Evolutionary conservation across 2,329 filamentous ascomycete genomes (phyloP), one percentile per base, ranked within the genome.

Genomic region (Colletotrichum agaves): DNA sequence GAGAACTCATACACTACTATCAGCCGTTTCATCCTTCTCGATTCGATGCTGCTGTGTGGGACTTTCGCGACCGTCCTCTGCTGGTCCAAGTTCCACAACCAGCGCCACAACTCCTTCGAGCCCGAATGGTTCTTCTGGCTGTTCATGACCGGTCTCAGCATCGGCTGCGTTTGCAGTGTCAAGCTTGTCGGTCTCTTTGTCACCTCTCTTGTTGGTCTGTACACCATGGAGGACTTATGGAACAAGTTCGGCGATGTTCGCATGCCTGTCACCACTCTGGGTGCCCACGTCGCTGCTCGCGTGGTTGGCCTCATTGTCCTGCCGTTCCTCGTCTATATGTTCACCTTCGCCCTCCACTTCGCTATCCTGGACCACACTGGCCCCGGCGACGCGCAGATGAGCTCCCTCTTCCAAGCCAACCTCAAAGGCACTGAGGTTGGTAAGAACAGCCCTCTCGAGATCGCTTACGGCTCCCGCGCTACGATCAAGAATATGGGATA

Each of bases 401-500:
- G 94, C 83, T 99, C 96, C 27, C 88, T 99, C 57, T 99, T 99
- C 87, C 96, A 99, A 79, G 96, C 97, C 53, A 99, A 99, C 77
- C 87, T 99, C 41, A 91, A 89, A 74, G 96, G 96, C 27, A 98
- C 95, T 11, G 92, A 97, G 71, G 95, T 99, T 70, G 95, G 95
- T 76, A 94, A 93, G 79, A 92, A 97, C 78, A 98, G 94, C 76
- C 96, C 97, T 21, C 87, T 99, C 15, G 96, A 99, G 77, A 85
- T 99, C 71, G 95, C 94, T 5, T 85, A 92, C 71, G 96, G 97
- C 27, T 99, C 96, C 39, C 90, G 92, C 67, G 92, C 91, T 8
- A 99, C 96, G 0, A 84, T 99, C 72, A 99, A 99, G 87, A 99
- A 99, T 79, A 99, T 98, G 96, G 96, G 96, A 35, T 99, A 99